phyloP scores from a whole-genome alignment of 108 stramenopile genomes.

The Pseudonitzschia delicatissima region DNA sequence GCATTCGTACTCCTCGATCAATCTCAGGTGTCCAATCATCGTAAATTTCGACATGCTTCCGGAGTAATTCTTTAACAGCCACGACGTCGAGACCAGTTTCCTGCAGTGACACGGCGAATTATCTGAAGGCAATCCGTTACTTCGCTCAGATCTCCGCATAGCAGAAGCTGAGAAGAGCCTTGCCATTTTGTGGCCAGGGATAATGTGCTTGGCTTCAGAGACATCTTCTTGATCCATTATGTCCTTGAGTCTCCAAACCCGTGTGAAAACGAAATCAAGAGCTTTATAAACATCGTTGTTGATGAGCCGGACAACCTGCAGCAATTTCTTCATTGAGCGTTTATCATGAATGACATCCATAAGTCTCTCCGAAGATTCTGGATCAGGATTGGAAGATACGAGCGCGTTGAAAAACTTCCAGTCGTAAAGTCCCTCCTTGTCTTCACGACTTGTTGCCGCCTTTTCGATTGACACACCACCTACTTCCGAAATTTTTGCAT shows the following conservation, averaged over 20 bases:
- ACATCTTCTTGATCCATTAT: constrained; percentile 81
- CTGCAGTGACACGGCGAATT: constrained; percentile 69
- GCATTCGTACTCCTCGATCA: constrained; percentile 75
- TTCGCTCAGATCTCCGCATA: constrained; percentile 70
- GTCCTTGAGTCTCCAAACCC: constrained; percentile 83
- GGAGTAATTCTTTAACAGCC: constrained; percentile 72
- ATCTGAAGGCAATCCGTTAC: constrained; percentile 68
- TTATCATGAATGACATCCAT: constrained; percentile 83
- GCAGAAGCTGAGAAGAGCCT: constrained; percentile 66
- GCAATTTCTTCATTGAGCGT: constrained; percentile 71
- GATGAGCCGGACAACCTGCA: constrained; percentile 73
- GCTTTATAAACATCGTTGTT: constrained; percentile 69
- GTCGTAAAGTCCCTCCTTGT: constrained; percentile 79
- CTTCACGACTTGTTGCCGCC: constrained; percentile 75
- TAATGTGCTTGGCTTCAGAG: constrained; percentile 72
- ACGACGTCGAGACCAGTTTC: constrained; percentile 84
- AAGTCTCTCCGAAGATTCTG: constrained; percentile 61
- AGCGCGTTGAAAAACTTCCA: constrained; percentile 92
- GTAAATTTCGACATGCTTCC: constrained; percentile 61
- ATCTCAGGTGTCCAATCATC: constrained; percentile 86
- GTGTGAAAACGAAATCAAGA: constrained; percentile 48
- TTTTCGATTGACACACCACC: constrained; percentile 81
- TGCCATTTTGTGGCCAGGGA: constrained; percentile 78
- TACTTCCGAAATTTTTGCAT: constrained; percentile 77
- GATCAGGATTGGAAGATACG: constrained; percentile 66